Base-by-base conservation (phyloP, 108 stramenopile genomes). In the Heterococcus sp. region DNA sequence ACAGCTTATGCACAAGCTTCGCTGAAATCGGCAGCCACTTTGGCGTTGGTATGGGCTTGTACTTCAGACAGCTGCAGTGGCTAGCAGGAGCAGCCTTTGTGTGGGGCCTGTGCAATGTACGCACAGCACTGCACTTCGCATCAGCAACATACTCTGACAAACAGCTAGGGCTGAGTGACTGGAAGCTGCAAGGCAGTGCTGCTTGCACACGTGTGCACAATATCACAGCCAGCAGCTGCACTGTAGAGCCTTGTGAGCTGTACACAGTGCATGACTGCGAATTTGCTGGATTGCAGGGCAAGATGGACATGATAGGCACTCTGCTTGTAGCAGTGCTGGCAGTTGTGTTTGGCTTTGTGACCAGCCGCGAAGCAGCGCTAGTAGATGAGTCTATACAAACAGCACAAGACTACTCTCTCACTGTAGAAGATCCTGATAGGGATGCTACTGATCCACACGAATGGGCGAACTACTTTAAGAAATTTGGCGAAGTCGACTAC, bases 361-460 rank as follows among this genome's bases (percentile, higher is more conserved):
- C 66, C 3, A 3, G 2, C 5, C 66, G 8, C 66, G 46, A 21
- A 58, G 46, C 14, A 21, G 46, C 46, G 46, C 46, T 8, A 58
- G 46, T 58, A 8, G 46, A 58, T 21, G 46, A 58, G 46, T 14
- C 14, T 21, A 21, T 58, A 21, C 46, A 58, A 21, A 58, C 46
- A 21, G 46, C 46, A 21, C 46, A 58, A 21, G 46, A 58, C 46
- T 58, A 94, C 80, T 86, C 88, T 35, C 71, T 94, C 14, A 70
- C 86, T 4, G 92, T 94, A 4, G 69, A 67, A 3, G 92, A 94
- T 84, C 93, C 93, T 8, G 91, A 91, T 29, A 75, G 83, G 1
- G 89, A 91, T 75, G 92, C 93, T 0, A 68, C 65, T 37, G 90
- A 92, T 81, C 87, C 90, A 3, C 90, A 94, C 30, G 92, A 92